phyloP scores from a whole-genome alignment of 306 rosid species.

The Citrullus mucosospermus region DNA sequence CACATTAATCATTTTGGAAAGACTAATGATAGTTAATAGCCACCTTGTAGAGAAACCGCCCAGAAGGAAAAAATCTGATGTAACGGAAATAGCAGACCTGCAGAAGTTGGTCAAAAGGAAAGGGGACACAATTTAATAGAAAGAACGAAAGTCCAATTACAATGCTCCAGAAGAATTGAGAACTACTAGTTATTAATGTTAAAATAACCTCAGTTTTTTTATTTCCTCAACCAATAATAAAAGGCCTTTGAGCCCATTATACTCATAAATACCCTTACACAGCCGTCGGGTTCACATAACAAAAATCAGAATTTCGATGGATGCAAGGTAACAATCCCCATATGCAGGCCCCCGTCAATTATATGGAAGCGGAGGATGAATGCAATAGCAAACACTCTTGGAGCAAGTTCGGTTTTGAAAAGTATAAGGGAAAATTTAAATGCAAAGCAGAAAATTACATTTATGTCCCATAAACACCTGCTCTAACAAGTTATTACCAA shows the following conservation, averaged over 20 bases:
- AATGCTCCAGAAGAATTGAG: not conserved
- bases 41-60: conserved; percentile 89
- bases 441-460: not conserved
- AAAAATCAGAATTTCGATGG: not conserved
- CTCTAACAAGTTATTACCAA: not conserved
- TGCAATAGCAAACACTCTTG: not conserved
- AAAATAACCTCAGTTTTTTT: not conserved
- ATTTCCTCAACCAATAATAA: not conserved
- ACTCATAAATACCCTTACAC: not conserved
- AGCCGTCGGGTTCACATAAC: not conserved
- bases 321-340: not conserved
- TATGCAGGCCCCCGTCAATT: not conserved
- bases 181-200: not conserved
- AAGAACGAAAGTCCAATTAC: not conserved
- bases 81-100: conserved; percentile 95
- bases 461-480: not conserved
- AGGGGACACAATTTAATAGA: not conserved
- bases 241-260: not conserved
- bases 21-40: conserved; percentile 2
- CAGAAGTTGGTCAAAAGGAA: conserved; percentile 10
- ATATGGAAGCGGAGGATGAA: not conserved
- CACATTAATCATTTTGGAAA: not conserved
- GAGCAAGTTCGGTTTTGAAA: not conserved
- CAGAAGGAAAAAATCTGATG: conserved; percentile 78
- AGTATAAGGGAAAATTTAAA: not conserved